Percentiles rank a stretch among this genome's conserved stretches.
Conservation (phyloP, 768 basidiomycete genomes). For the Mycena crocata region DNA sequence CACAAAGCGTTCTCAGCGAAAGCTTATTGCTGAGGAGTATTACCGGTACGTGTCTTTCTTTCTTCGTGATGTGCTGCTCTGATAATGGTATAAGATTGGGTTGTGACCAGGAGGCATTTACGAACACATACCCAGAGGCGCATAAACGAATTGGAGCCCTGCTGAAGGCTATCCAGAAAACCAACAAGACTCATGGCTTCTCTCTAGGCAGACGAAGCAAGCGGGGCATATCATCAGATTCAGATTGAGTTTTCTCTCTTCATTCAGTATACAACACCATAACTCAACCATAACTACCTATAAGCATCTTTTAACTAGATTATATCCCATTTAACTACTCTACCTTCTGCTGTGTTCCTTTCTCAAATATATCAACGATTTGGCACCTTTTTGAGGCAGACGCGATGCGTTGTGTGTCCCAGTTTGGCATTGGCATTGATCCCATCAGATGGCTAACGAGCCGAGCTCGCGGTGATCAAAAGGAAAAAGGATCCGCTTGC, state of each 20-base stretch:
- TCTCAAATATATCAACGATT: no score
- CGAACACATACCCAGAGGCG: background rate
- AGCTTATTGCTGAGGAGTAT: slow-evolving; percentile 9
- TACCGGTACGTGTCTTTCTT: background rate
- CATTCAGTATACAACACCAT: background rate
- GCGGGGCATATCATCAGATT: background rate
- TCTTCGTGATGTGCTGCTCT: background rate
- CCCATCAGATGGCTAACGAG: background rate
- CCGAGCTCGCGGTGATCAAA: background rate
- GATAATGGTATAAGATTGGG: background rate
- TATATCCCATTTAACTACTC: no score
- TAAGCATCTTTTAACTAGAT: background rate
- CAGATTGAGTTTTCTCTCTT: background rate
- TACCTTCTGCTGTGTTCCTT: no score
- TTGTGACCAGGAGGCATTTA: background rate
- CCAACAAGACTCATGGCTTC: background rate
- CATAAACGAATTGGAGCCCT: background rate
- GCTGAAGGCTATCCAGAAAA: background rate
- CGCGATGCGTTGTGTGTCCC: background rate
- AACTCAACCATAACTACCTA: background rate
- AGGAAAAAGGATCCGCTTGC: background rate
- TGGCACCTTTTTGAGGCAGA: background rate
- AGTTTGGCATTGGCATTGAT: background rate
- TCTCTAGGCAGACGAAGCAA: background rate
- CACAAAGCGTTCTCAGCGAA: slow-evolving; percentile 7